Evolutionary conservation across 768 basidiomycete species (phyloP).

Genomic region (Clitopilus hobsonii): DNA sequence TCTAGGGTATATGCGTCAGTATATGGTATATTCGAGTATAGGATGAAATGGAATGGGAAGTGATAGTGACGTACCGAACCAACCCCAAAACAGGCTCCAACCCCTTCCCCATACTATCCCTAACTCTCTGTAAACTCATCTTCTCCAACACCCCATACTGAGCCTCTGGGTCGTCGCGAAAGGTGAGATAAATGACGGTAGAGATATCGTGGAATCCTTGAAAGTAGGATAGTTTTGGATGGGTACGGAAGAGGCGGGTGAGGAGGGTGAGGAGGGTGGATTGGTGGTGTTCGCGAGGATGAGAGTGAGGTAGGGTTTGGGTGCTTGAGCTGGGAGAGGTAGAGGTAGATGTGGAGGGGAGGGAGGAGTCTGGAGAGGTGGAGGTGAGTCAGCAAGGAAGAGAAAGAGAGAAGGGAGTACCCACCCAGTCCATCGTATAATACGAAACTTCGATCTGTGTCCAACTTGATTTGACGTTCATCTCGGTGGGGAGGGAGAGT

Average conservation of each 20-base stretch:
- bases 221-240: constrained; percentile 77
- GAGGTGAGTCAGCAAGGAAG: neutral
- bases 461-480: constrained; percentile 83
- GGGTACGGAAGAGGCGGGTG: constrained; percentile 67
- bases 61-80: constrained; percentile 48
- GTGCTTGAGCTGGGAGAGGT: constrained; percentile 64
- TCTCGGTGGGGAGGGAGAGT: constrained; percentile 49
- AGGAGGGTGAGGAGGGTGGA: too few relatives aligned
- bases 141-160: constrained; percentile 62
- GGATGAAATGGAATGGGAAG: neutral
- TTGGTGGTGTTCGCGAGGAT: too few relatives aligned
- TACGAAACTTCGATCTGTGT: constrained; percentile 92
- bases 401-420: constrained; percentile 29
- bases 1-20: constrained; percentile 30
- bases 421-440: constrained; percentile 89
- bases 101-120: constrained; percentile 85
- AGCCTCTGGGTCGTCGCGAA: constrained; percentile 56
- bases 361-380: constrained; percentile 11
- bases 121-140: constrained; percentile 68
- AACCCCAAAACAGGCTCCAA: constrained; percentile 84
- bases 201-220: constrained; percentile 94
- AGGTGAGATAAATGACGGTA: constrained; percentile 74
- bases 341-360: constrained; percentile 68
- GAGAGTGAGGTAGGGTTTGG: too few relatives aligned
- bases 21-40: neutral